Conservation (phyloP, 768 basidiomycete genomes). For the Rhodotorula taiwanensis region DNA sequence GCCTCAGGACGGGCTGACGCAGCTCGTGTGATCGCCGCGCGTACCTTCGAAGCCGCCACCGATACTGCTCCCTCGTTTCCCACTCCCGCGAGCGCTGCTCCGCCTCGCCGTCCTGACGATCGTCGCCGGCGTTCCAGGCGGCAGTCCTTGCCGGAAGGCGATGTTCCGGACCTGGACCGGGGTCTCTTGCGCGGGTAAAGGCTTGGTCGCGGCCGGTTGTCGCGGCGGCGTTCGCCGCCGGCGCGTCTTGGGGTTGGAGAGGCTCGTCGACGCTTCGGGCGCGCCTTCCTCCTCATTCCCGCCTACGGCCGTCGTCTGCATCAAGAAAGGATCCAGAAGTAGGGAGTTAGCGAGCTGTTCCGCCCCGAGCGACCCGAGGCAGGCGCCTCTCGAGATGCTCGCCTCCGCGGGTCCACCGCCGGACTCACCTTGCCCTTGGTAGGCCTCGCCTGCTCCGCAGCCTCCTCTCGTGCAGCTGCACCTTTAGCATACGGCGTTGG, state of each 20-base stretch:
- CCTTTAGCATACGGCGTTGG: slow-evolving; percentile 17
- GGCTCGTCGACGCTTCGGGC: not conserved
- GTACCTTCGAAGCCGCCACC: slow-evolving; percentile 23
- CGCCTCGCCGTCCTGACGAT: slow-evolving; percentile 3
- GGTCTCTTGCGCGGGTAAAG: slow-evolving; percentile 16
- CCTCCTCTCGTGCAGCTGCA: not conserved
- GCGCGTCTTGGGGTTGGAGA: not conserved
- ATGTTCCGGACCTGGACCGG: slow-evolving; percentile 30
- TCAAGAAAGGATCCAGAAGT: too few species aligned
- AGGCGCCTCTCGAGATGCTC: not conserved
- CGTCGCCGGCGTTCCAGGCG: slow-evolving; percentile 15
- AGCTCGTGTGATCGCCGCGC: not conserved
- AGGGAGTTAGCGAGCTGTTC: too few species aligned
- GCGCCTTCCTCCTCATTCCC: not conserved
- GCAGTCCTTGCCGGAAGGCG: slow-evolving; percentile 15
- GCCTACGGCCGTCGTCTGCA: too few species aligned
- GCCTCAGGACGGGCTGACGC: too few species aligned
- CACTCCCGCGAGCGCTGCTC: slow-evolving; percentile 19
- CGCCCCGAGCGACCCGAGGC: not conserved
- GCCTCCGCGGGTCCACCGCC: not conserved
- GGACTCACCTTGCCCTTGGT: slow-evolving; percentile 3
- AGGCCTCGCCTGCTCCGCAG: not conserved
- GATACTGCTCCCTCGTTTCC: slow-evolving; percentile 28
- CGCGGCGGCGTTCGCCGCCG: not conserved
- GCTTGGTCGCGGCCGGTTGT: slow-evolving; percentile 5